Percentiles rank a stretch among this genome's conserved stretches.
Conservation (phyloP, 148 eudicot species). For the Limonium bicolor region DNA sequence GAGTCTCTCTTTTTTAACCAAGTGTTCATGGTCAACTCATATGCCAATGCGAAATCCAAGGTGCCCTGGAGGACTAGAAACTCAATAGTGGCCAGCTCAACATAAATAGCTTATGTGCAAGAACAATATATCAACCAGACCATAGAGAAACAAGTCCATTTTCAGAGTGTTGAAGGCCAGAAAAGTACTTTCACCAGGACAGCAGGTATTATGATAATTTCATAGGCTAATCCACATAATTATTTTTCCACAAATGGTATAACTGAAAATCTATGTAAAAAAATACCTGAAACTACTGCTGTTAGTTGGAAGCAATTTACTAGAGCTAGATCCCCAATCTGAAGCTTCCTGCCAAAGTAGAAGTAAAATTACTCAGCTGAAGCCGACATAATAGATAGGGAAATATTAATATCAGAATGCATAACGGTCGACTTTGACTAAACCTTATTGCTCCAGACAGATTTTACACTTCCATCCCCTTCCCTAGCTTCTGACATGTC, state of each 20-base stretch:
- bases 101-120: no score
- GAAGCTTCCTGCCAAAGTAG: slow-evolving; percentile 32
- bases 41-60: no score
- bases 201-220: no score
- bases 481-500: slow-evolving; percentile 52
- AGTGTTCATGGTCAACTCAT: no score
- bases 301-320: slow-evolving; percentile 16
- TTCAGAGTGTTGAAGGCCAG: no score
- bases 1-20: no score
- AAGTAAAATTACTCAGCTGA: background rate
- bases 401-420: background rate
- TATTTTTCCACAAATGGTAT: background rate
- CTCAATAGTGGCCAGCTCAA: no score
- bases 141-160: background rate
- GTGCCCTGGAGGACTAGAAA: no score
- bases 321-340: slow-evolving; percentile 20
- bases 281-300: slow-evolving; percentile 26
- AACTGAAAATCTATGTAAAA: background rate
- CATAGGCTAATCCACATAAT: no score
- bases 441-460: slow-evolving; percentile 31
- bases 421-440: background rate
- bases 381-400: background rate
- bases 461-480: slow-evolving; percentile 39
- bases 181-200: no score
- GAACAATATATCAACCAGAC: no score